phyloP scores from a whole-genome alignment of 2,329 filamentous ascomycete species.

The Pseudovirgaria hyperparasitica region DNA sequence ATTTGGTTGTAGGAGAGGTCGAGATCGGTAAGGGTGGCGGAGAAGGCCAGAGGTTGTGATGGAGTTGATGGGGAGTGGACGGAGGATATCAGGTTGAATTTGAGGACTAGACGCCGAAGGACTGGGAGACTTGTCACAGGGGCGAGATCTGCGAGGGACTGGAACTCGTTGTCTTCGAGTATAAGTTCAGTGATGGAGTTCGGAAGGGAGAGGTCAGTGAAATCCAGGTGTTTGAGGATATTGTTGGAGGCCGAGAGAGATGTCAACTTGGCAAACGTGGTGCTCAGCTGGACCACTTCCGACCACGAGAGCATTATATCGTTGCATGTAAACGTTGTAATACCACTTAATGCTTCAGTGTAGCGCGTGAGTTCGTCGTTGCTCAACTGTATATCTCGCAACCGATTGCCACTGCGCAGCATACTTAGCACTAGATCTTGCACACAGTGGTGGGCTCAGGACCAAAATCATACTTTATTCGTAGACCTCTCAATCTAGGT shows the following conservation, averaged over 20 bases:
- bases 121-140: conserved; percentile 46
- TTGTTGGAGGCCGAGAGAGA: conserved; percentile 34
- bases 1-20: conserved; percentile 35
- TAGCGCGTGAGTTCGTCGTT: conserved; percentile 12
- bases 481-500: conserved; percentile 50
- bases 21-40: conserved; percentile 22
- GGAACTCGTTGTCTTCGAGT: conserved; percentile 61
- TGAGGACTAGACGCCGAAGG: conserved; percentile 45
- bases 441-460: not conserved
- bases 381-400: conserved; percentile 27
- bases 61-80: conserved; percentile 12
- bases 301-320: conserved; percentile 30
- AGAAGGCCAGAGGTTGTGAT: conserved; percentile 12
- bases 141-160: conserved; percentile 42
- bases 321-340: conserved; percentile 37
- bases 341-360: conserved; percentile 16
- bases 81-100: conserved; percentile 57
- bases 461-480: conserved; percentile 49
- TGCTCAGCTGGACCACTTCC: conserved; percentile 24
- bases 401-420: conserved; percentile 56
- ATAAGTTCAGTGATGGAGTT: conserved; percentile 48
- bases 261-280: conserved; percentile 43
- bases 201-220: conserved; percentile 29
- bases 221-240: no score
- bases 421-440: conserved; percentile 9